Evolutionary conservation across 1,139 yeast genomes (phyloP), one percentile per base, ranked within the genome.

Genomic region (Scheffersomyces cryptocercus): DNA sequence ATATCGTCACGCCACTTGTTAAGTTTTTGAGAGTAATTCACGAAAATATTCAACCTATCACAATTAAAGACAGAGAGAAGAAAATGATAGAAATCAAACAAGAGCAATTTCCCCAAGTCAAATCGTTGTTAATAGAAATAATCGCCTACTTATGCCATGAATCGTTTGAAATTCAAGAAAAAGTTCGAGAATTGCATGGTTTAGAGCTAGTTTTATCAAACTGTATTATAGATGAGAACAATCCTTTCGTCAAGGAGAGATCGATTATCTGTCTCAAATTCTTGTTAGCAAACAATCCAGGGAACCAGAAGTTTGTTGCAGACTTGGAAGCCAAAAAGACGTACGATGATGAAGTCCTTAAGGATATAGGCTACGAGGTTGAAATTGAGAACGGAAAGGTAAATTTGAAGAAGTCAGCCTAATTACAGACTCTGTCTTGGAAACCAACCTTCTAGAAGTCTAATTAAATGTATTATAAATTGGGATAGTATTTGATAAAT

Each of bases 191-290:
- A 32, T 56, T 73, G 1, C 88, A 85, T 41, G 96, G 91, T 0
- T 62, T 93, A 8, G 86, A 82, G 43, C 64, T 88, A 15, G 74
- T 91, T 0, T 68, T 93, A 24, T 87, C 95, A 2, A 87, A 84
- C 53, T 90, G 97, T 65, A 79, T 85, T 34, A 84, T 93, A 38
- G 99, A 93, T 61, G 85, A 83, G 40, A 82, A 86, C 57, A 95
- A 93, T 56, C 98, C 98, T 0, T 90, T 76, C 57, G 85, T 93
- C 47, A 86, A 88, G 50, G 99, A 93, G 58, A 71, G 95, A 47
- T 79, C 96, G 1, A 86, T 93, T 29, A 65, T 91, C 10, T 88
- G 97, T 55, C 62, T 93, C 36, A 80, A 85, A 51, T 84, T 83
- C 47, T 63, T 90, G 29, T 65, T 93, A 20, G 77, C 80, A 28